Conservation (phyloP, 768 basidiomycete genomes). For the Flagelloscypha sp. region DNA sequence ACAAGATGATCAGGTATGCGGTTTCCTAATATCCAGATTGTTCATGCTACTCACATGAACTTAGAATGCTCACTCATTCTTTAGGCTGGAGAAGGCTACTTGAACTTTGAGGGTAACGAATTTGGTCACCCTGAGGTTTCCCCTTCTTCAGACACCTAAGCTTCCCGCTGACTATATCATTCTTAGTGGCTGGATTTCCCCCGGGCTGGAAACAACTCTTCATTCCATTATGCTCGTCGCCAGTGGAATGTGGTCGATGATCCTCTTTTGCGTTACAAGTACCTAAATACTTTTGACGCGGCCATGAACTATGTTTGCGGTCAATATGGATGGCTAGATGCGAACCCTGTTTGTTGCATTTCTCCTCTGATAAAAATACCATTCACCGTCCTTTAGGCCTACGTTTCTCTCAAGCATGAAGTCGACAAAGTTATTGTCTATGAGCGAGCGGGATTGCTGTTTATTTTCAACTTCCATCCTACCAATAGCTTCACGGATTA, state of each 20-base stretch:
- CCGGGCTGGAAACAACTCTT: slow-evolving; percentile 89
- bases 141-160: slow-evolving; percentile 2
- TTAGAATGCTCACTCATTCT: slow-evolving; percentile 79
- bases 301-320: slow-evolving; percentile 85
- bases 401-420: slow-evolving; percentile 92
- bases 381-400: slow-evolving; percentile 44
- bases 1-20: slow-evolving; percentile 92
- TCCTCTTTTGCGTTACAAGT: slow-evolving; percentile 76
- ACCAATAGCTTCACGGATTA: slow-evolving; percentile 89
- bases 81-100: slow-evolving; percentile 95
- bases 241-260: slow-evolving; percentile 97
- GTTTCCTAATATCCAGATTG: not conserved
- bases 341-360: slow-evolving; percentile 55
- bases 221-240: slow-evolving; percentile 93
- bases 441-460: slow-evolving; percentile 89
- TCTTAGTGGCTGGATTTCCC: slow-evolving; percentile 97
- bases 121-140: slow-evolving; percentile 94
- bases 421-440: slow-evolving; percentile 87
- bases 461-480: slow-evolving; percentile 97
- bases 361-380: slow-evolving; percentile 1
- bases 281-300: slow-evolving; percentile 87
- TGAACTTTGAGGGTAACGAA: slow-evolving; percentile 98
- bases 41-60: slow-evolving; percentile 2
- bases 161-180: not conserved
- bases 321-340: slow-evolving; percentile 77